phyloP scores from a whole-genome alignment of 148 eudicot genomes.

The Beta vulgaris region DNA sequence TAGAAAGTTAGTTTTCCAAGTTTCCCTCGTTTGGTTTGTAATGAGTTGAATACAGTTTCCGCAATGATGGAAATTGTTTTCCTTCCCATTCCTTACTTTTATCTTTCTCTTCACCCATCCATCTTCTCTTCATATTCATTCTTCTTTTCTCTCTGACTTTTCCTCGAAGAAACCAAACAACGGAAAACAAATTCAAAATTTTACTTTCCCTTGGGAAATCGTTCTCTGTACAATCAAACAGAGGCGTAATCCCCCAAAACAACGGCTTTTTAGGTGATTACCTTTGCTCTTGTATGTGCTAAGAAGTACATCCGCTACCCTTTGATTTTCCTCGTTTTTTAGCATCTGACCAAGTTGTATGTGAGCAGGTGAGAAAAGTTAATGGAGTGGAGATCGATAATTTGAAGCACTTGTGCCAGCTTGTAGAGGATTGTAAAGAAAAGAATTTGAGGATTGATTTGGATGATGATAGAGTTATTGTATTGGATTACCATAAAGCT shows the following conservation, averaged over 20 bases:
- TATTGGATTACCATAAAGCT: slow-evolving; percentile 61
- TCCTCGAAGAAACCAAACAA: too few relatives aligned
- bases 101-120: too few relatives aligned
- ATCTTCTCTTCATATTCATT: too few relatives aligned
- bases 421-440: slow-evolving; percentile 66
- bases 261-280: background rate
- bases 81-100: too few relatives aligned
- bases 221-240: too few relatives aligned
- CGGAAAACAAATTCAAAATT: too few relatives aligned
- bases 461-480: slow-evolving; percentile 85
- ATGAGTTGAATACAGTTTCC: too few relatives aligned
- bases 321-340: background rate
- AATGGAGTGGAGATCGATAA: slow-evolving; percentile 72
- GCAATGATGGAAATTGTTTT: too few relatives aligned
- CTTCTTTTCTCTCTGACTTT: too few relatives aligned
- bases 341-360: slow-evolving; percentile 1
- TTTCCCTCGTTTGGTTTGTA: too few relatives aligned
- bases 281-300: background rate
- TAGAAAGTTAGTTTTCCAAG: too few relatives aligned
- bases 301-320: background rate
- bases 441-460: slow-evolving; percentile 73
- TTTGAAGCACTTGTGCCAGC: slow-evolving; percentile 64
- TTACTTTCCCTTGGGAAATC: too few relatives aligned
- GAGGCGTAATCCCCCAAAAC: background rate
- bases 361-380: slow-evolving; percentile 74